Base-by-base conservation (phyloP, 176 grass and related monocot species). In the Eragrostis curvula region DNA sequence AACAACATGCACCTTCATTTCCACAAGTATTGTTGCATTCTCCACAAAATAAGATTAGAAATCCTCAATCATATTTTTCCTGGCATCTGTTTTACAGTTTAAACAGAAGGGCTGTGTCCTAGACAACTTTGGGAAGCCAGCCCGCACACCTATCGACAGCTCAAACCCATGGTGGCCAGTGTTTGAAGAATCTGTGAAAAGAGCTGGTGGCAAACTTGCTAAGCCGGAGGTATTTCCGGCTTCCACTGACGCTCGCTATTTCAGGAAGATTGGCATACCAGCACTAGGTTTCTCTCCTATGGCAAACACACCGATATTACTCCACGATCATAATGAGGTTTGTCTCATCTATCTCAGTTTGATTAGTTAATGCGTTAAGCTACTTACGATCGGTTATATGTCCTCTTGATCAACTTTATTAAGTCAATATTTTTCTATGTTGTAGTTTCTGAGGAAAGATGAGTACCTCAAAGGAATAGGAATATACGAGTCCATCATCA, bases 321-420 rank as follows among this genome's bases (percentile, higher is more conserved):
- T 98, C 49, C 96, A 98, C 80, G 88, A 93, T 45, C 96, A 98
- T 85, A 95, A 98, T 28, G 96, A 98, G 92, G 96, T 98, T 21
- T 55, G 92, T 78, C 17, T 68, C 21, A 82, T 46, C 36, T 39
- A 42, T 29, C 32, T 70, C 27, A 13, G 23, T 77, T 62, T n/a
- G 44, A 45, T 55, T 52, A 27, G n/a, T 72, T 74, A 62, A 49
- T 43, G 20, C 18, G 44, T 36, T 61, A 55, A 56, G 25, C 9
- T 55, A 77, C 11, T 17, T 7, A 48, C 66, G n/a, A 0, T 67
- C 18, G 13, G 24, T 4, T 27, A 58, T 27, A 42, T 50, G 41
- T 12, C 30, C 16, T 68, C 12, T 62, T 8, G 41, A 53, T 14
- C 9, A 42, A 41, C 8, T 42, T 21, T 47, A 9, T 18, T 2